phyloP scores from a whole-genome alignment of 2,329 filamentous ascomycete species.

The Torrubiella hemipterigena region DNA sequence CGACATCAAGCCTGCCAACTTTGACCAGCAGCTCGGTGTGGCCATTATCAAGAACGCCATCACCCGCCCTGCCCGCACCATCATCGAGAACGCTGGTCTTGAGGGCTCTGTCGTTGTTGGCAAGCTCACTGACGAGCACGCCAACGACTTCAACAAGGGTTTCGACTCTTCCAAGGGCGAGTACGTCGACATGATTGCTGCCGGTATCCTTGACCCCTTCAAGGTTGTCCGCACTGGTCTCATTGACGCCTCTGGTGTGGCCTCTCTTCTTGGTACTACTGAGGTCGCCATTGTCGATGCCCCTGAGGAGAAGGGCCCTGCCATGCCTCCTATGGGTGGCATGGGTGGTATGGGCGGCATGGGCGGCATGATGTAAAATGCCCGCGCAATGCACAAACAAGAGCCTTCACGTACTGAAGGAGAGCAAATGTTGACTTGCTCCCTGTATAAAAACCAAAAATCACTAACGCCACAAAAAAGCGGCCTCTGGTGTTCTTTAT shows the following conservation, averaged over 20 bases:
- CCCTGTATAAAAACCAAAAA: too few relatives aligned
- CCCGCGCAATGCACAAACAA: too few relatives aligned
- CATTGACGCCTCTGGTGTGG: conserved; percentile 88
- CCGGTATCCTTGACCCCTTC: conserved; percentile 96
- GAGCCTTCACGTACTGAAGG: too few relatives aligned
- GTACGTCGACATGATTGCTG: conserved; percentile 96
- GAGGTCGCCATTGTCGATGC: conserved; percentile 97
- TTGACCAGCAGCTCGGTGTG: conserved; percentile 97
- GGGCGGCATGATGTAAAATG: conserved; percentile 48
- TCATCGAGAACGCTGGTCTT: conserved; percentile 93
- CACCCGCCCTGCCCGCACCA: conserved; percentile 84
- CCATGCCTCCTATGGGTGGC: conserved; percentile 47
- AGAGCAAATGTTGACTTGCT: too few relatives aligned
- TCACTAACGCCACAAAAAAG: too few relatives aligned
- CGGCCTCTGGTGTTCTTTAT: too few relatives aligned
- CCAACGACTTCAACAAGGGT: conserved; percentile 90
- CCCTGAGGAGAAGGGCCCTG: conserved; percentile 75
- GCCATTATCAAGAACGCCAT: conserved; percentile 97
- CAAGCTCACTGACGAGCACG: conserved; percentile 94
- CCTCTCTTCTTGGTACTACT: conserved; percentile 91
- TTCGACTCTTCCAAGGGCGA: conserved; percentile 95
- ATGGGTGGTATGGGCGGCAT: conserved; percentile 58
- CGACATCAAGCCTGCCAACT: conserved; percentile 81
- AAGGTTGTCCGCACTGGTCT: conserved; percentile 98
- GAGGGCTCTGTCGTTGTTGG: conserved; percentile 95